Evolutionary conservation across 768 basidiomycete species (phyloP).

Genomic region (Saitozyma sp.): DNA sequence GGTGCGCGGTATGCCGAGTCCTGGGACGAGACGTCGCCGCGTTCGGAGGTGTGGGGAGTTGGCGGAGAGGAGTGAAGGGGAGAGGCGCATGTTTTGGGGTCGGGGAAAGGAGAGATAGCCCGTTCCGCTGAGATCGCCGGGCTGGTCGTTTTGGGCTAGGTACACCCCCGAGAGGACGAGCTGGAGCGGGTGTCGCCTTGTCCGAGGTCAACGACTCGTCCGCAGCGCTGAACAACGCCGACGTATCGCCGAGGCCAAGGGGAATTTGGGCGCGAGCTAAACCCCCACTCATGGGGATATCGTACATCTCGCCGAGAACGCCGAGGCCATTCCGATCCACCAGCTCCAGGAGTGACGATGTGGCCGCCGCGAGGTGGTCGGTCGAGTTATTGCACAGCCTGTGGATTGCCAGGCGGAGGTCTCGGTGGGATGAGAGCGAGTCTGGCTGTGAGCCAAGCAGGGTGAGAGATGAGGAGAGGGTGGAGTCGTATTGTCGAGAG

Average conservation of each 20-base stretch:
- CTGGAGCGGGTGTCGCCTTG: too few relatives aligned
- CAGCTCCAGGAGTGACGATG: constrained; percentile 24
- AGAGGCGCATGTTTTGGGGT: too few relatives aligned
- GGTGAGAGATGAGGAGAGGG: constrained; percentile 19
- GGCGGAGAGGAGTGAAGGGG: too few relatives aligned
- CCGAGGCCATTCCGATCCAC: constrained; percentile 32
- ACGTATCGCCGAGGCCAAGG: too few relatives aligned
- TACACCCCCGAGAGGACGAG: constrained; percentile 3
- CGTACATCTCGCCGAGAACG: constrained; percentile 44
- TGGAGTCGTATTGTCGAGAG: constrained; percentile 21
- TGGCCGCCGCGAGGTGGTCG: constrained; percentile 35
- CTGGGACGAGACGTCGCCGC: neutral
- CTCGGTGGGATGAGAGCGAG: constrained; percentile 4
- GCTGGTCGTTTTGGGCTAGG: constrained; percentile 8
- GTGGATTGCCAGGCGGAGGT: constrained; percentile 35
- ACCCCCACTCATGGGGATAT: constrained; percentile 24
- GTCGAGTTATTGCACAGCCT: constrained; percentile 27
- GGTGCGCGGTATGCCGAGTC: constrained; percentile 9
- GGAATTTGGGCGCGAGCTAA: too few relatives aligned
- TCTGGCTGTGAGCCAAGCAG: constrained; percentile 14
- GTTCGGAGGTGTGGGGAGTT: too few relatives aligned
- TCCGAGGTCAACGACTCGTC: too few relatives aligned
- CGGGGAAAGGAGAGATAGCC: too few relatives aligned
- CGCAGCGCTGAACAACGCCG: too few relatives aligned
- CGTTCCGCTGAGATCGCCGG: neutral